These are phyloP conservation scores for Alternaria burnsii DNA, from an alignment of 2,329 filamentous ascomycete genomes.

Conservation along the genomic window DNA sequence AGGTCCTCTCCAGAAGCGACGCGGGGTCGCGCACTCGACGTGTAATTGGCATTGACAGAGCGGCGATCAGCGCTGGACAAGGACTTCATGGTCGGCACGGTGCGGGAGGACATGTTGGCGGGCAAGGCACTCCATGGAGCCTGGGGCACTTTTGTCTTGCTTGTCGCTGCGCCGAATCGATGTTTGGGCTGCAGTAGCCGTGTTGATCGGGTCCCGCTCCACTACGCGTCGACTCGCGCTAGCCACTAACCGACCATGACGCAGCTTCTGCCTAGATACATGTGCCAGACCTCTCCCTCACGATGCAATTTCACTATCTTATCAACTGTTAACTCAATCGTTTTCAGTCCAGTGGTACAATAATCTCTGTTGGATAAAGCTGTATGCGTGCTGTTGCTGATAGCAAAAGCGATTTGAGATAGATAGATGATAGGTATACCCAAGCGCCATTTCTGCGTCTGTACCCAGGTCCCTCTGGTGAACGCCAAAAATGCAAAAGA, in stretches of 20 bases:
- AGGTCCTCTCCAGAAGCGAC: slow-evolving; percentile 47
- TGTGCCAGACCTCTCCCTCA: too few species aligned
- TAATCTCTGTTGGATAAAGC: background rate
- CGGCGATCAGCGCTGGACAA: slow-evolving; percentile 43
- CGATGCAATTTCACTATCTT: too few species aligned
- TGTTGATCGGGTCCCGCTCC: slow-evolving; percentile 29
- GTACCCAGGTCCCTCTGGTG: background rate
- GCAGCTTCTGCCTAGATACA: slow-evolving; percentile 8
- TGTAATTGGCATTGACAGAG: slow-evolving; percentile 42
- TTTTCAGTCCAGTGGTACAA: background rate
- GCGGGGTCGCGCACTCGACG: slow-evolving; percentile 49
- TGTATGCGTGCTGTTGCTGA: background rate
- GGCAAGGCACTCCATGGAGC: slow-evolving; percentile 37
- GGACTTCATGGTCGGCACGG: slow-evolving; percentile 40
- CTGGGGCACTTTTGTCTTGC: slow-evolving; percentile 21
- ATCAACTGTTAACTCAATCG: background rate
- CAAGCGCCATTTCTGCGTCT: slow-evolving; percentile 7
- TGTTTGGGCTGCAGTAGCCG: slow-evolving; percentile 30
- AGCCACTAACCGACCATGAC: slow-evolving; percentile 26
- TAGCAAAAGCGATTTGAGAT: background rate
- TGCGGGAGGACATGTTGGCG: slow-evolving; percentile 47
- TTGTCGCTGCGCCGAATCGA: slow-evolving; percentile 27
- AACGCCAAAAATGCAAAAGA: background rate
- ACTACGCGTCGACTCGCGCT: slow-evolving; percentile 25
- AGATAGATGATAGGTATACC: slow-evolving; percentile 18